Base-by-base conservation (phyloP, 1,139 yeast species). In the Diutina catenulata region DNA sequence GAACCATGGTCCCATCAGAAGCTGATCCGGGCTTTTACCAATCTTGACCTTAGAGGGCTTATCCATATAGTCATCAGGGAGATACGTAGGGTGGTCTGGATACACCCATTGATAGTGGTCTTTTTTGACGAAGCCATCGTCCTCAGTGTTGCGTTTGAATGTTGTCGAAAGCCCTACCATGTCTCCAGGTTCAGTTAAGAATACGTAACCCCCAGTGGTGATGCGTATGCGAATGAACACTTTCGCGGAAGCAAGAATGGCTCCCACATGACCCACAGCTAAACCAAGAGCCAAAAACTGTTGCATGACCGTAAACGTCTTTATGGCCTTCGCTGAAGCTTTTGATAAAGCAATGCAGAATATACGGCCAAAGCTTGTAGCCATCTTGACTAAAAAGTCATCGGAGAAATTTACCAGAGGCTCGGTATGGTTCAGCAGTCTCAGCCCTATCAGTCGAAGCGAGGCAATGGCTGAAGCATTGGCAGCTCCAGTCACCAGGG, bases 121-220 rank as follows among this genome's bases (percentile, higher is more conserved):
- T 5, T 38, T 37, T 0, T 28, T 39, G 7, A 47, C 46, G 37
- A 51, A 57, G 5, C 46, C 43, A 1, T 51, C 46, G 27, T 51
- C 57, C 4, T 49, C 53, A 15, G 56, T 54, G 44, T 74, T 70
- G 45, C 86, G 60, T 7, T 69, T 68, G 41, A 80, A 64, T 0
- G 76, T 69, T 3, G 76, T 69, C 3, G 86, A 71, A 22, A 80
- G 56, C 0, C 86, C 87, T 38, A 74, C 80, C 66, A 79, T 74
- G 48, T 80, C 84, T 1, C 57, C 56, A 3, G 84, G 82, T 11
- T 65, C 60, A 0, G 75, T 60, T 33, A 80, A 57, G 47, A 64
- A 74, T 1, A 80, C 53, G 25, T 54, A 56, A 11, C 64, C 64
- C 26, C 66, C 68, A 4, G 59, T 49, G 1, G 80, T 71, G 1